Percentiles rank a stretch among this genome's conserved stretches.
Evolutionary conservation across 306 rosid genomes (phyloP).

Genomic region (Cajanus cajan): DNA sequence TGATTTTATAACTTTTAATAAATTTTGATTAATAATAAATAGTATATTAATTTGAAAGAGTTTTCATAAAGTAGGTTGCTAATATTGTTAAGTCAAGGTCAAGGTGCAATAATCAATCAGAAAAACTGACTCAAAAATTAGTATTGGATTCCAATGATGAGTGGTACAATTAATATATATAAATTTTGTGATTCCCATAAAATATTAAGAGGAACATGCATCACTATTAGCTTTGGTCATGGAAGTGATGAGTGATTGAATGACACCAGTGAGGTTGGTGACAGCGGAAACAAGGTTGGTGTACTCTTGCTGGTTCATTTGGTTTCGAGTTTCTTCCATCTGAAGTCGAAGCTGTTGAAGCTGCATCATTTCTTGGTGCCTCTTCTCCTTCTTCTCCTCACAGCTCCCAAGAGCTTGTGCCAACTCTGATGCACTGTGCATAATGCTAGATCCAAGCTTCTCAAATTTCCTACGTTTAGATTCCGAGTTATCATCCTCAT

Average conservation of each 20-base stretch:
- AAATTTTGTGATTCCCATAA: background rate
- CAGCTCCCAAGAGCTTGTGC: conserved; percentile 30
- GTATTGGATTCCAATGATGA: too few relatives aligned
- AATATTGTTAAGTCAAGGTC: too few relatives aligned
- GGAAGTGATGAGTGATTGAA: conserved; percentile 29
- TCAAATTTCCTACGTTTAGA: conserved; percentile 35
- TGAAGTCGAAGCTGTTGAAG: conserved; percentile 25
- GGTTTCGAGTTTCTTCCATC: conserved; percentile 36
- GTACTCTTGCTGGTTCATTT: conserved; percentile 36
- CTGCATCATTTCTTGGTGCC: conserved; percentile 41
- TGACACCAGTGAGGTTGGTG: conserved; percentile 38
- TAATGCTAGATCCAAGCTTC: conserved; percentile 39
- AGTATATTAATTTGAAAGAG: too few relatives aligned
- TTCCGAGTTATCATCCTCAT: conserved; percentile 22
- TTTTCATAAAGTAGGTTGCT: too few relatives aligned
- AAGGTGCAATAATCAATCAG: too few relatives aligned
- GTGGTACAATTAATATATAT: too few relatives aligned
- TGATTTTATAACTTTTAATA: too few relatives aligned
- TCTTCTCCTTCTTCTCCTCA: conserved; percentile 43
- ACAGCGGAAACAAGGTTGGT: conserved; percentile 31
- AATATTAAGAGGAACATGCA: background rate
- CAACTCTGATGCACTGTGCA: conserved; percentile 32
- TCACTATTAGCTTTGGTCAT: background rate
- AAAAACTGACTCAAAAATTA: too few relatives aligned
- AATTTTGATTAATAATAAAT: too few relatives aligned